Evolutionary conservation across 768 basidiomycete species (phyloP).

Genomic region (Amylocystis lapponica): DNA sequence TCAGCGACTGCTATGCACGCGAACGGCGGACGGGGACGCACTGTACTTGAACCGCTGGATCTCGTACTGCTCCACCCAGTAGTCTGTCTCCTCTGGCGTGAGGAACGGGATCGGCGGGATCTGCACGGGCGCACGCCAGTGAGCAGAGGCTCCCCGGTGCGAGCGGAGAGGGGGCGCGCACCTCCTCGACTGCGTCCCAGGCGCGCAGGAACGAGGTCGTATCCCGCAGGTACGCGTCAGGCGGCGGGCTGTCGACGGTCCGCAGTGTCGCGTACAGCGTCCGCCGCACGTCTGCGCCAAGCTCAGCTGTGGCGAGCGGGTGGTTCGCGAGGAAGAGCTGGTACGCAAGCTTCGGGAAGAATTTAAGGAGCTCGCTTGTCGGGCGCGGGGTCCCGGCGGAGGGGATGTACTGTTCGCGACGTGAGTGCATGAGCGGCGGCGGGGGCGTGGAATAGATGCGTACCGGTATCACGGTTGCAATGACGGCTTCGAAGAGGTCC

Average conservation of each 20-base stretch:
- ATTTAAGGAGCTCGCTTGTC: constrained; percentile 31
- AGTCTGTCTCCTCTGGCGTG: constrained; percentile 56
- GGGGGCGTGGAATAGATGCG: constrained; percentile 13
- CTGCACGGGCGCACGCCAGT: constrained; percentile 31
- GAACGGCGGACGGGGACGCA: constrained; percentile 28
- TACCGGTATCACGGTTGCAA: constrained; percentile 59
- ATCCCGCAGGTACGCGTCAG: constrained; percentile 47
- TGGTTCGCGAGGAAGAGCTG: constrained; percentile 55
- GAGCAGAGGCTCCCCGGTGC: background rate
- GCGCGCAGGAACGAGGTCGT: constrained; percentile 44
- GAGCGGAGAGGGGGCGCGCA: too few relatives aligned
- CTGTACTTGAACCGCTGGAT: constrained; percentile 57
- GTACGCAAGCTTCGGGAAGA: constrained; percentile 53
- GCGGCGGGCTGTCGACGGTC: constrained; percentile 49
- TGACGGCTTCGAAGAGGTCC: constrained; percentile 53
- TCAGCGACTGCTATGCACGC: background rate
- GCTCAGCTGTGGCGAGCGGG: constrained; percentile 45
- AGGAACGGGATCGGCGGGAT: constrained; percentile 61
- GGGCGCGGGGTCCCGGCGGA: constrained; percentile 43
- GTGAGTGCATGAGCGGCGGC: background rate
- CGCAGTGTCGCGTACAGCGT: constrained; percentile 53
- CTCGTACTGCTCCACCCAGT: constrained; percentile 58
- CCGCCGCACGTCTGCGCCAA: constrained; percentile 50
- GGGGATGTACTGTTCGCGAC: constrained; percentile 51
- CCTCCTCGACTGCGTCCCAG: constrained; percentile 43